Conservation (phyloP, 2,329 filamentous ascomycete genomes). For the Pseudogymnoascus sp. region DNA sequence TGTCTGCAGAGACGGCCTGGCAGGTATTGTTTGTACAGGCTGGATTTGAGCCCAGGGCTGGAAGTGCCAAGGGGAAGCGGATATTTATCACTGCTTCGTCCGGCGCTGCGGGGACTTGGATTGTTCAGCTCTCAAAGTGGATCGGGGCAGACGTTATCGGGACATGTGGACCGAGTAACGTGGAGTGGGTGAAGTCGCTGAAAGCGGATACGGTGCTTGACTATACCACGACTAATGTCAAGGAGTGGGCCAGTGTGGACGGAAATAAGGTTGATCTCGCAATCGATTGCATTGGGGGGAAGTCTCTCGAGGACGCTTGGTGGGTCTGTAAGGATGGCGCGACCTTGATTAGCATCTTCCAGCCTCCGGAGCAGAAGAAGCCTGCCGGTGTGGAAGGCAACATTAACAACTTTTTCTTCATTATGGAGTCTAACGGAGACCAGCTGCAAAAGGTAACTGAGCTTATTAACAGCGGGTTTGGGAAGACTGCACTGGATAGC, state of each 20-base stretch:
- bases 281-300: conserved; percentile 37
- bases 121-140: conserved; percentile 33
- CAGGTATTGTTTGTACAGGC: conserved; percentile 36
- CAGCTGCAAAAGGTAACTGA: conserved; percentile 32
- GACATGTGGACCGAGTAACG: conserved; percentile 32
- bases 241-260: conserved; percentile 28
- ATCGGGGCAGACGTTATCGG: conserved; percentile 34
- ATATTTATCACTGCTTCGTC: conserved; percentile 37
- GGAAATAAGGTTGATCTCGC: conserved; percentile 34
- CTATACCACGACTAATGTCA: conserved; percentile 30
- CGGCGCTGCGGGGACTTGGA: conserved; percentile 37
- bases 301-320: conserved; percentile 35
- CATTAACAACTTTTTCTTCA: conserved; percentile 34
- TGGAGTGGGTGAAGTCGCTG: conserved; percentile 32
- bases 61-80: conserved; percentile 27
- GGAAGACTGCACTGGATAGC: conserved; percentile 33
- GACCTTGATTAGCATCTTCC: conserved; percentile 33
- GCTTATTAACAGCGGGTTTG: conserved; percentile 33
- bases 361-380: conserved; percentile 29
- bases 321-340: conserved; percentile 32
- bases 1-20: conserved; percentile 36
- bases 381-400: conserved; percentile 25
- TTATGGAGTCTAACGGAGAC: conserved; percentile 33
- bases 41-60: conserved; percentile 21
- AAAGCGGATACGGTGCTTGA: conserved; percentile 36